Evolutionary conservation across 2,329 filamentous ascomycete species (phyloP).

Genomic region (Elsinoe batatas): DNA sequence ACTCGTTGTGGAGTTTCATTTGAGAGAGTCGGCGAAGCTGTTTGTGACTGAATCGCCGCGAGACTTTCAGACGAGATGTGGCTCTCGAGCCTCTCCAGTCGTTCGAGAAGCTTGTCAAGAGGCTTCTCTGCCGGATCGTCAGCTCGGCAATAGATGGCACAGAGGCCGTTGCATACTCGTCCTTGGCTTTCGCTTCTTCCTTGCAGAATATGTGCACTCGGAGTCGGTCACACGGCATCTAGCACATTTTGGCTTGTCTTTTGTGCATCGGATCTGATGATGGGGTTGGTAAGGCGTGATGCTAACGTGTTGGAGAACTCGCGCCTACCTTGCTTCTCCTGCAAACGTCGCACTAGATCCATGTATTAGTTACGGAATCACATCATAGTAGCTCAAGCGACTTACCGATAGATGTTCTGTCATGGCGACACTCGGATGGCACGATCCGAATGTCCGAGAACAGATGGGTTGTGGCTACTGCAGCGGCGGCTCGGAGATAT

Average conservation of each 20-base stretch:
- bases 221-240: not conserved
- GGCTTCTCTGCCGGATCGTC: not conserved
- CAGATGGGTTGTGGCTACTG: not conserved
- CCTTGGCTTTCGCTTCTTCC: conserved; percentile 1
- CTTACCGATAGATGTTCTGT: conserved; percentile 10
- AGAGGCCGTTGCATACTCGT: not conserved
- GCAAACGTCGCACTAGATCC: conserved; percentile 6
- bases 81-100: conserved; percentile 6
- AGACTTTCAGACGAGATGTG: not conserved
- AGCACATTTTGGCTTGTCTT: conserved; percentile 10
- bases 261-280: conserved; percentile 2
- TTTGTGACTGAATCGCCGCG: not conserved
- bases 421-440: not conserved
- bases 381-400: not conserved
- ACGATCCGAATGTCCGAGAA: not conserved
- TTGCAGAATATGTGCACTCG: conserved; percentile 1
- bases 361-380: not conserved
- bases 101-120: conserved; percentile 8
- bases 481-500: not conserved
- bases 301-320: not conserved
- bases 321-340: conserved; percentile 6
- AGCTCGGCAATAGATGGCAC: not conserved
- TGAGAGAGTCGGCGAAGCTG: not conserved
- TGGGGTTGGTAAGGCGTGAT: not conserved
- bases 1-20: not conserved